Evolutionary conservation across 139 green algal genomes (phyloP), one percentile per base, ranked within the genome.

Genomic region (Chlamydomonas schloesseri): DNA sequence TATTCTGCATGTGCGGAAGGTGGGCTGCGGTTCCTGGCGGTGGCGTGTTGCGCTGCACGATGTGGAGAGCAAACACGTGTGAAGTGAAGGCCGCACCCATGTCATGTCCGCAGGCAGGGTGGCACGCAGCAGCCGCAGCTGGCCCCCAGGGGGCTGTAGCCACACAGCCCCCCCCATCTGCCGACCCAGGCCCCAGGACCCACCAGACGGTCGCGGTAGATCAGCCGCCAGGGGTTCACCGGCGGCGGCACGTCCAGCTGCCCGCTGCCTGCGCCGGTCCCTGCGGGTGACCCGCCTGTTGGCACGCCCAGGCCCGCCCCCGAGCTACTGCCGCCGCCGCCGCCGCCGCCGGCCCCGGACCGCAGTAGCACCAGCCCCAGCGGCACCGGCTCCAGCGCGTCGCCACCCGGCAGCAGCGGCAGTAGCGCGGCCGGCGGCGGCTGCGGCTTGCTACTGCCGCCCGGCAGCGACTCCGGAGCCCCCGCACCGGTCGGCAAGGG

Each of bases 141-240:
- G 13, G 53, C n/a, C n/a, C n/a, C n/a, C n/a, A n/a, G n/a, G n/a
- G n/a, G n/a, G n/a, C n/a, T n/a, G n/a, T n/a, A n/a, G n/a, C n/a
- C n/a, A n/a, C n/a, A n/a, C n/a, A n/a, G n/a, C n/a, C n/a, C n/a
- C n/a, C n/a, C n/a, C n/a, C n/a, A n/a, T n/a, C n/a, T n/a, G n/a
- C n/a, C n/a, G n/a, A n/a, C n/a, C n/a, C n/a, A n/a, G n/a, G n/a
- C n/a, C n/a, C n/a, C n/a, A n/a, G n/a, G n/a, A n/a, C n/a, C n/a
- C 55, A 82, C 78, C 68, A 69, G 31, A n/a, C 79, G n/a, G 46
- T 85, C 79, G 4, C 79, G n/a, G 46, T 85, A 85, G 47, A 85
- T 67, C 14, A 85, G n/a, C 31, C 47, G 79, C 79, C 79, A 85
- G 8, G 31, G 68, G 31, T 77, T 77, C 42, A 13, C 6, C 8